Conservation (phyloP, 1,284 basidiomycete species). For the Takashimella koratensis region DNA sequence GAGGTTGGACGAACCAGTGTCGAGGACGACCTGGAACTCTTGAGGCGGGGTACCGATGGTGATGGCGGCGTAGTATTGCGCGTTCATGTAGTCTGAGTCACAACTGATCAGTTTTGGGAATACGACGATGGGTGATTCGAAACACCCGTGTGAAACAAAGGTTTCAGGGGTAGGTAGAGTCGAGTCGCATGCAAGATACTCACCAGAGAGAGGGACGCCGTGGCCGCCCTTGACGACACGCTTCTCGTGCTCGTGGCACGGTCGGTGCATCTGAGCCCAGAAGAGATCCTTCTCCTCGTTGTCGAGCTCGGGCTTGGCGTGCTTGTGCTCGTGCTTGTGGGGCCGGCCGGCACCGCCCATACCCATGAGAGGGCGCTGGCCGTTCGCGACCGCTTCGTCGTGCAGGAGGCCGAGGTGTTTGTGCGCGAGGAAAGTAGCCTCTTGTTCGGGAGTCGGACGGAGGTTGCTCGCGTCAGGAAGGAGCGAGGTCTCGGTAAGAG, state of each 20-base stretch:
- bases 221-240: conserved; percentile 70
- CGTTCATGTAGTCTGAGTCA: conserved; percentile 85
- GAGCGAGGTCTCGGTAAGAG: conserved; percentile 52
- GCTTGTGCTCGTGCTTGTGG: conserved; percentile 12
- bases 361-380: conserved; percentile 67
- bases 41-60: conserved; percentile 59
- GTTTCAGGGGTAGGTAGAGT: not conserved
- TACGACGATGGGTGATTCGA: not conserved
- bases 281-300: conserved; percentile 63
- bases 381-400: conserved; percentile 20
- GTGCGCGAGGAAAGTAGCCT: conserved; percentile 76
- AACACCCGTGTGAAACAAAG: conserved; percentile 1
- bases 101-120: not conserved
- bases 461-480: conserved; percentile 50
- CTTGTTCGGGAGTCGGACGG: conserved; percentile 56
- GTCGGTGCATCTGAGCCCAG: conserved; percentile 65
- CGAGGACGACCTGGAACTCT: conserved; percentile 52
- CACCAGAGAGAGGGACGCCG: conserved; percentile 83
- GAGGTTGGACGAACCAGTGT: conserved; percentile 69
- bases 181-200: conserved; percentile 42
- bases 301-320: conserved; percentile 17
- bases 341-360: conserved; percentile 65
- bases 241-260: conserved; percentile 47
- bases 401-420: conserved; percentile 61
- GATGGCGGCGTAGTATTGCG: conserved; percentile 94